These are phyloP conservation scores for Yamadazyma songkhlaensis DNA, from an alignment of 1,139 yeast genomes.

Conservation along the genomic window DNA sequence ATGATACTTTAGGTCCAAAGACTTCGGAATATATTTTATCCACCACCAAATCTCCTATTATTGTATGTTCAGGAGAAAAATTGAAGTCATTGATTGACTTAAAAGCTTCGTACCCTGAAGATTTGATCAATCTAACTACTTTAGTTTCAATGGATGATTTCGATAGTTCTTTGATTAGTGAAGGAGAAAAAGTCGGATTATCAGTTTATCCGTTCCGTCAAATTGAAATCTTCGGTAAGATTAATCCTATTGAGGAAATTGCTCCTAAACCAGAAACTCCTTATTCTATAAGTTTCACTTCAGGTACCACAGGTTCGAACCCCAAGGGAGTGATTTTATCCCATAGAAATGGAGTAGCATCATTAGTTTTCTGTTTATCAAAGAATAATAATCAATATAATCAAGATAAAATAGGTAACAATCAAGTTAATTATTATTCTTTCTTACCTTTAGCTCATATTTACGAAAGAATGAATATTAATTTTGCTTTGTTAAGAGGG, in stretches of 20 bases:
- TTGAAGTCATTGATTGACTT: slow-evolving; percentile 25
- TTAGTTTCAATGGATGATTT: slow-evolving; percentile 43
- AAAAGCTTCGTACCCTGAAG: slow-evolving; percentile 21
- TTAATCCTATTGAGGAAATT: slow-evolving; percentile 41
- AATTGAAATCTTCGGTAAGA: slow-evolving; percentile 52
- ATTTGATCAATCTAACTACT: slow-evolving; percentile 29
- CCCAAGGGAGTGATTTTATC: slow-evolving; percentile 74
- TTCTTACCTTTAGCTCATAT: slow-evolving; percentile 36
- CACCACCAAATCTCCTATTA: slow-evolving; percentile 34
- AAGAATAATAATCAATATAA: slow-evolving; percentile 3
- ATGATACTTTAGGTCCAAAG: slow-evolving; percentile 39
- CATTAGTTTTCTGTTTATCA: slow-evolving; percentile 28
- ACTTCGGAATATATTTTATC: slow-evolving; percentile 34
- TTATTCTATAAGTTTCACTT: slow-evolving; percentile 71
- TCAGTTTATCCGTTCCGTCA: slow-evolving; percentile 48
- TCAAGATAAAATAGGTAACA: slow-evolving; percentile 8
- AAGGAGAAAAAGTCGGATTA: slow-evolving; percentile 23
- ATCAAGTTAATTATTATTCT: slow-evolving; percentile 11
- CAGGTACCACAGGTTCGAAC: slow-evolving; percentile 68
- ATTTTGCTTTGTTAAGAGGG: slow-evolving; percentile 30
- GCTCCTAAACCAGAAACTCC: slow-evolving; percentile 54
- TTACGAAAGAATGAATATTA: slow-evolving; percentile 34
- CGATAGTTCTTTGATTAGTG: slow-evolving; percentile 14
- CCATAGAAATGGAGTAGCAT: slow-evolving; percentile 54
- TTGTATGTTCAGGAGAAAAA: slow-evolving; percentile 34